Evolutionary conservation across 2,329 filamentous ascomycete genomes (phyloP), one percentile per base, ranked within the genome.

Genomic region (Cladorrhinum sp.): DNA sequence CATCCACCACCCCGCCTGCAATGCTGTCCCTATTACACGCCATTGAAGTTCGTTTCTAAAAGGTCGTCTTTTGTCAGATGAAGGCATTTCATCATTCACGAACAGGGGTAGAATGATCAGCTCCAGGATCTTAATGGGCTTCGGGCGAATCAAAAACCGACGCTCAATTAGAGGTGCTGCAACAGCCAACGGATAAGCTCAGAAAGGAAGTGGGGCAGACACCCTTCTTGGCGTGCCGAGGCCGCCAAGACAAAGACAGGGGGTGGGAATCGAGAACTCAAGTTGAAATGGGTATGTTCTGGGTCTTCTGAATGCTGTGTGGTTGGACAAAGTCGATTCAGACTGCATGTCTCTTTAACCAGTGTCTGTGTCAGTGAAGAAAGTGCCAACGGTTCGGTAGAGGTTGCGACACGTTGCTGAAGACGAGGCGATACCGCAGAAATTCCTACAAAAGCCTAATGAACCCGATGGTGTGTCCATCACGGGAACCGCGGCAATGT

Each of bases 61-160:
- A n/a, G n/a, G 63, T 62, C 60, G 57, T 60, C 39, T 16, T 46
- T 23, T 18, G 20, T 26, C 30, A 39, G 60, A 66, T 63, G 62
- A 50, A 49, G 26, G 18, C 20, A 63, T 59, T 60, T 64, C 64
- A 66, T 67, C 66, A 67, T 65, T 48, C 16, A 33, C 16, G 51
- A 51, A 61, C 64, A 39, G 65, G 64, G 64, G 60, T 59, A 46
- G 23, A 56, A 52, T n/a, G 65, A 67, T 68, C 67, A 53, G 50
- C 65, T 58, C 51, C 39, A 55, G 64, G 64, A 62, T 65, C 36
- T 21, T 59, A 52, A 60, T 54, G 16, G 39, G 6, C 7, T 23
- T 58, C n/a, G 53, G 50, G 26, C 65, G 55, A 67, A 68, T 65
- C 64, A 68, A 57, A 30, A 2, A 6, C 18, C 24, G 16, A 14